phyloP scores from a whole-genome alignment of 441 rosid species.

The Corymbia citriodora region DNA sequence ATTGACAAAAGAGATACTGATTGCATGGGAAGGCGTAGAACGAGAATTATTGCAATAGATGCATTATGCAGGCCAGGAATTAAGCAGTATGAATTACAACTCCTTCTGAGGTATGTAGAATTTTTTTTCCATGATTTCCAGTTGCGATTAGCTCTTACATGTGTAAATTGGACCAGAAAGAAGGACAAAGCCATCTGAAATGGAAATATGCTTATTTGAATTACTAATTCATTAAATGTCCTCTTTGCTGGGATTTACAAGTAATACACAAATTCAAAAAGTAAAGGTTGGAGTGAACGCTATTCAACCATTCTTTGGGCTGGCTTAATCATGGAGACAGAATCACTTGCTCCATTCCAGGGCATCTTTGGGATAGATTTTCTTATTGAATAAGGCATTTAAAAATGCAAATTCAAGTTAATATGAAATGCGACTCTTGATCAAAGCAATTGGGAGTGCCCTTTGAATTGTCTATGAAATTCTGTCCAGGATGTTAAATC shows the following conservation, averaged over 20 bases:
- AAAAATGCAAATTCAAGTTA: neutral
- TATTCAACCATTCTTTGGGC: neutral
- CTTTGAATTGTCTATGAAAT: neutral
- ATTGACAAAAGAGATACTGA: constrained; percentile 55
- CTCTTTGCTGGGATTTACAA: neutral
- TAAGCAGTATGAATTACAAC: constrained; percentile 47
- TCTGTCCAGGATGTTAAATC: neutral
- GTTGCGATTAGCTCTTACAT: neutral
- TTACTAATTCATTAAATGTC: neutral
- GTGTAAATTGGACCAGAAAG: neutral
- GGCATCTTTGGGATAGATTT: neutral
- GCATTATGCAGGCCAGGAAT: constrained; percentile 59
- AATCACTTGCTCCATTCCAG: neutral
- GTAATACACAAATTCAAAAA: neutral
- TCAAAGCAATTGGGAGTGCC: neutral
- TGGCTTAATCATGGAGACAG: neutral
- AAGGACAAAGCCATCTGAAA: neutral
- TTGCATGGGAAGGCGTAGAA: constrained; percentile 53
- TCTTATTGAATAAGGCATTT: neutral
- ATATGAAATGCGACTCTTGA: neutral
- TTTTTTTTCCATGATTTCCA: neutral
- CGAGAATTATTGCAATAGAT: constrained; percentile 77
- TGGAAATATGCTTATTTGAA: neutral
- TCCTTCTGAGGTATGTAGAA: constrained; percentile 58
- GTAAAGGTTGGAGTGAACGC: neutral